Conservation (phyloP, 805 yeast species). For the Candida corydali region DNA sequence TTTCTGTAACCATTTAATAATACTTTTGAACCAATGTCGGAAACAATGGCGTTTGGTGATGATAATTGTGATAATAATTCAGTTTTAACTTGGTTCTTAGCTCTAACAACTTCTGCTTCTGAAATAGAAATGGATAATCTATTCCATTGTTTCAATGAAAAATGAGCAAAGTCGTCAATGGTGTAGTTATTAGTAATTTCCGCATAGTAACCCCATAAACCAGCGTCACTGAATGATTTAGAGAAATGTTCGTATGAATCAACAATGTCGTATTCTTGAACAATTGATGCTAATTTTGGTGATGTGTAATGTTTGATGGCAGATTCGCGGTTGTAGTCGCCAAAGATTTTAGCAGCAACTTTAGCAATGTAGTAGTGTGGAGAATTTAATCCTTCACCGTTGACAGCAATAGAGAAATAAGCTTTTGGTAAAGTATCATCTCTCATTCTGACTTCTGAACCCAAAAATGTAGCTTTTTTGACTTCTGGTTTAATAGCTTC, state of each 20-base stretch:
- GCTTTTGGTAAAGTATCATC: constrained; percentile 84
- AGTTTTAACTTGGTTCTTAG: constrained; percentile 66
- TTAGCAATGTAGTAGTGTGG: constrained; percentile 66
- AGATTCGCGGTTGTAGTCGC: constrained; percentile 51
- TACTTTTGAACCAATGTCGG: constrained; percentile 55
- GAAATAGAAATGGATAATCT: constrained; percentile 72
- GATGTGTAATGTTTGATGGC: constrained; percentile 50
- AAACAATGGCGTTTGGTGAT: constrained; percentile 48
- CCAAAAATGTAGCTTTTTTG: constrained; percentile 64
- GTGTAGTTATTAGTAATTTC: constrained; percentile 54
- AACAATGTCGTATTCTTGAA: constrained; percentile 68
- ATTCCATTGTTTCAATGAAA: constrained; percentile 84
- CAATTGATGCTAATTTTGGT: constrained; percentile 65
- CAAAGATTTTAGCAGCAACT: constrained; percentile 64
- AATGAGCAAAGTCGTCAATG: constrained; percentile 76
- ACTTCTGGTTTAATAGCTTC: constrained; percentile 47
- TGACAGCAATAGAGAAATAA: constrained; percentile 69
- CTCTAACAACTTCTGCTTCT: constrained; percentile 75
- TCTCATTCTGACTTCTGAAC: constrained; percentile 84
- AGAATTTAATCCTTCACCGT: constrained; percentile 63
- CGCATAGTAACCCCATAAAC: constrained; percentile 80
- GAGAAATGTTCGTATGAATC: constrained; percentile 72
- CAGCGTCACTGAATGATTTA: constrained; percentile 67
- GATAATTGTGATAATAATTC: constrained; percentile 49
- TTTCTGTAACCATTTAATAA: constrained; percentile 60